Evolutionary conservation across 192 early-diverging fungal species (phyloP), one percentile per base, ranked within the genome.

Genomic region (Obelidium mucronatum): DNA sequence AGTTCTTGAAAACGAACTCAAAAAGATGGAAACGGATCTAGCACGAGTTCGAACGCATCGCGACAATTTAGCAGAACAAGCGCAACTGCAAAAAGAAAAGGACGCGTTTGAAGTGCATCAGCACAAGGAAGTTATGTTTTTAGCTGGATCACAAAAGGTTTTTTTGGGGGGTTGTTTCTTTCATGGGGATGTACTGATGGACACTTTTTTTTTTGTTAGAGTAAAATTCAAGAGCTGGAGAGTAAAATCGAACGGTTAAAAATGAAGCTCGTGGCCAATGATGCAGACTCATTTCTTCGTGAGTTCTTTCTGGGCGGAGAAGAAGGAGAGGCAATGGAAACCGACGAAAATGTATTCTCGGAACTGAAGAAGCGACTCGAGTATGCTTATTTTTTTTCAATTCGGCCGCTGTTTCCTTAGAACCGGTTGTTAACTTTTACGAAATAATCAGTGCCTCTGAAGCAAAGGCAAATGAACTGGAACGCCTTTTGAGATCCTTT

Each of bases 181-280:
- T 6, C 36, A 61, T 17, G 22, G 30, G n/a, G 19, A 17, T 2
- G 24, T 33, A 34, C 37, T 65, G 56, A 58, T 31, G 35, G 15
- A 40, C 11, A 24, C 35, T 69, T 0, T 44, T 19, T 28, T 28
- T 15, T 6, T 31, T 31, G 35, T 30, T 33, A 82, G 79, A 73
- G 84, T 39, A 59, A 82, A 36, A 88, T 88, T 26, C 33, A 54
- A 22, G 78, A 67, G 36, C 67, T 87, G 3, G 87, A 89, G 65
- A 69, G 75, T 31, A 84, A 85, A 37, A 53, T 85, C 3, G 76
- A 74, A 8, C 59, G 85, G 24, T 62, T 89, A 53, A 87, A 85
- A 53, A 36, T 79, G 78, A 48, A 60, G 26, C 75, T 83, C 30
- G 81, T 84, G 11, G 72, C 66, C 11, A 75, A 82, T 19, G 64